Evolutionary conservation across 2,329 filamentous ascomycete species (phyloP).

Genomic region (Fusarium piperis): DNA sequence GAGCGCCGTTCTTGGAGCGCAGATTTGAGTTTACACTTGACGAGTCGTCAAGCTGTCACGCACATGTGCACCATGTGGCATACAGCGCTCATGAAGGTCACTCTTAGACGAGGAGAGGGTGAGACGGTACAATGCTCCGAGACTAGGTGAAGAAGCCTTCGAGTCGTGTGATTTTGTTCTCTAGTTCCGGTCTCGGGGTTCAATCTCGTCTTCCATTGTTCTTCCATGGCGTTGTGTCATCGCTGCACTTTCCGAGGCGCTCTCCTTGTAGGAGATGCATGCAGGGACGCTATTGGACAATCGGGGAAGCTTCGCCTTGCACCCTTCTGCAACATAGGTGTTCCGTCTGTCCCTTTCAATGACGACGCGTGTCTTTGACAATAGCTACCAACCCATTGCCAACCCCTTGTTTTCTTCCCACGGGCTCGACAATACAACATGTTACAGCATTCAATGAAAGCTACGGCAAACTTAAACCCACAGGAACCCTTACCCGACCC

Average conservation of each 20-base stretch:
- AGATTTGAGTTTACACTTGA: constrained; percentile 26
- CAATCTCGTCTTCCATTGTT: neutral
- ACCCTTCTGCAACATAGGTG: neutral
- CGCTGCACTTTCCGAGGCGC: neutral
- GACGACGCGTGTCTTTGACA: neutral
- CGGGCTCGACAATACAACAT: neutral
- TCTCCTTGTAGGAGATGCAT: neutral
- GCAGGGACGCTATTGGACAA: neutral
- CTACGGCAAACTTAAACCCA: constrained; percentile 22
- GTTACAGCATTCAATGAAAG: neutral
- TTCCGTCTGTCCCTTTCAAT: constrained; percentile 8
- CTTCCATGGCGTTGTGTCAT: neutral
- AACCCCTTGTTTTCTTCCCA: neutral
- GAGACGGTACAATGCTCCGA: neutral
- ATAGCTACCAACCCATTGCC: neutral
- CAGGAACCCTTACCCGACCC: neutral
- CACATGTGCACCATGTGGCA: constrained; percentile 21
- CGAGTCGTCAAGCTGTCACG: constrained; percentile 25
- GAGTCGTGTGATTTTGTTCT: neutral
- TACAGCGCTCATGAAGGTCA: neutral
- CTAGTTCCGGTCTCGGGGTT: constrained; percentile 24
- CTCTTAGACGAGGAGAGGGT: neutral
- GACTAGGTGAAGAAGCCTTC: neutral
- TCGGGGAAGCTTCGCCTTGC: neutral
- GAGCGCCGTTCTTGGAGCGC: neutral